phyloP scores from a whole-genome alignment of 352 stramenopile species.

The Phytophthora tentaculata region DNA sequence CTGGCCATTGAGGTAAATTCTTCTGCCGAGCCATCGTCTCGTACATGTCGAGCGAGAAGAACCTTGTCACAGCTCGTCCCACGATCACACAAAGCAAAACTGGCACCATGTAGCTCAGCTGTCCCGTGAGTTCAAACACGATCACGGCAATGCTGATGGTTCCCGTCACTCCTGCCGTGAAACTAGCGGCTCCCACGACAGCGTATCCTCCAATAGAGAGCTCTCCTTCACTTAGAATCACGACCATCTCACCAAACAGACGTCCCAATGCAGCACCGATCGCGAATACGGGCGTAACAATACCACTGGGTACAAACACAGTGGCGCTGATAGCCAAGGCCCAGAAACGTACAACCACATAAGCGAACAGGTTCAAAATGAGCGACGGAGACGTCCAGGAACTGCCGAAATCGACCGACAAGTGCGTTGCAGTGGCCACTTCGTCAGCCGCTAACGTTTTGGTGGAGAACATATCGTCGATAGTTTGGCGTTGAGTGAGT shows the following conservation, averaged over 20 bases:
- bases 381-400: constrained; percentile 72
- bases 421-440: constrained; percentile 33
- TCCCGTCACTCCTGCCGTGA: constrained; percentile 81
- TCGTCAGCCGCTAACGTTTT: constrained; percentile 54
- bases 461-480: constrained; percentile 89
- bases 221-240: constrained; percentile 57
- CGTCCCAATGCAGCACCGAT: constrained; percentile 88
- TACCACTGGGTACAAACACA: constrained; percentile 87
- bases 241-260: constrained; percentile 88
- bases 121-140: constrained; percentile 88
- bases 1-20: constrained; percentile 81
- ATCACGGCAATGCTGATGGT: constrained; percentile 86
- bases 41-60: constrained; percentile 86
- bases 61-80: constrained; percentile 63
- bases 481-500: constrained; percentile 73
- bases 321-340: constrained; percentile 79
- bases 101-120: constrained; percentile 91
- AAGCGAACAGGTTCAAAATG: constrained; percentile 68
- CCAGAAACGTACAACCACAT: constrained; percentile 80
- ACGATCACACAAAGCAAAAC: constrained; percentile 85
- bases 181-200: constrained; percentile 81
- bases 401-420: constrained; percentile 49
- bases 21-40: constrained; percentile 84
- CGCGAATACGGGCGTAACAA: constrained; percentile 93
- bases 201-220: constrained; percentile 75